A percentile compares a stretch with the other conserved stretches of the same genome.
Conservation (phyloP, 306 rosid genomes). For the Fragaria ananassa region DNA sequence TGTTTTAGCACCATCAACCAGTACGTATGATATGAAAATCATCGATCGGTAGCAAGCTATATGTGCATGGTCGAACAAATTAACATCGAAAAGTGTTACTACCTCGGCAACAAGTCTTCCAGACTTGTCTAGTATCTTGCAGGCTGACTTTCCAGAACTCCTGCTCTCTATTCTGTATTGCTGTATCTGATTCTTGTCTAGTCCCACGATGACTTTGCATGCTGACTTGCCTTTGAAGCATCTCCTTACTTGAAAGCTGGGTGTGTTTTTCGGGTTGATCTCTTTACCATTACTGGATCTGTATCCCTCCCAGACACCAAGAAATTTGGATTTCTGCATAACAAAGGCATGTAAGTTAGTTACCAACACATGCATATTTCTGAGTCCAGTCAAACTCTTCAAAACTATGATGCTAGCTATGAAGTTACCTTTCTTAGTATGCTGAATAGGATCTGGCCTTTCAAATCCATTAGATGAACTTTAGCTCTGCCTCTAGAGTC, state of each 20-base stretch:
- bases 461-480: constrained; percentile 69
- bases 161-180: constrained; percentile 44
- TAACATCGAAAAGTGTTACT: not conserved
- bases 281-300: constrained; percentile 33
- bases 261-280: constrained; percentile 27
- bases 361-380: not conserved
- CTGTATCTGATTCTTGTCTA: constrained; percentile 43
- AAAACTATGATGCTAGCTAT: not conserved
- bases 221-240: constrained; percentile 34
- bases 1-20: constrained; percentile 23
- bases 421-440: constrained; percentile 50
- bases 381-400: not conserved
- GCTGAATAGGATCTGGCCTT: constrained; percentile 53
- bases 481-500: constrained; percentile 39
- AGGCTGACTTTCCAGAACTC: constrained; percentile 33
- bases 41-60: not conserved
- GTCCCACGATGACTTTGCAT: constrained; percentile 44
- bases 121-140: constrained; percentile 47
- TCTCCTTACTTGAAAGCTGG: constrained; percentile 48
- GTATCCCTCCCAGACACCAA: constrained; percentile 60
- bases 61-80: not conserved
- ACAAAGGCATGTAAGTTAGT: not conserved
- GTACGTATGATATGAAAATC: no score
- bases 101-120: constrained; percentile 64
- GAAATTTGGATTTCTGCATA: constrained; percentile 42